Evolutionary conservation across 2,329 filamentous ascomycete species (phyloP).

Genomic region (Orbilia javanica): DNA sequence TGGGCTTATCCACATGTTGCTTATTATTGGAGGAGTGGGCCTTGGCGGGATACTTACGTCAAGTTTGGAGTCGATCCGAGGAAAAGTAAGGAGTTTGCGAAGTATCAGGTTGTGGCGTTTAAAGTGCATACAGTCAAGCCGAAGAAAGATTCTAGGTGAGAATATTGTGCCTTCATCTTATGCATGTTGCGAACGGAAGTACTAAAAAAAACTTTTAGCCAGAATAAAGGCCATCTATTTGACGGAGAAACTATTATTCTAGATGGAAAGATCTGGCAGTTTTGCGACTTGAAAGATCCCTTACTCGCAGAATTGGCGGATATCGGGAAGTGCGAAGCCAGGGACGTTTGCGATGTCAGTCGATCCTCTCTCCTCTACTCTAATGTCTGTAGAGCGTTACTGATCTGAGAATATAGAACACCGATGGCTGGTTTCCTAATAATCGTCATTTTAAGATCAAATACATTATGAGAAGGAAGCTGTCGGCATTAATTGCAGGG

Average conservation of each 20-base stretch:
- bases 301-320: conserved; percentile 76
- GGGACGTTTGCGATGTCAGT: conserved; percentile 60
- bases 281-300: conserved; percentile 90
- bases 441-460: conserved; percentile 86
- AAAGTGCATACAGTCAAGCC: conserved; percentile 71
- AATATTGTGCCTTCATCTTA: not conserved
- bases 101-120: conserved; percentile 91
- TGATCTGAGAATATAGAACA: conserved; percentile 23
- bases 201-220: conserved; percentile 12
- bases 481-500: conserved; percentile 68
- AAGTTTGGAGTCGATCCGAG: conserved; percentile 89
- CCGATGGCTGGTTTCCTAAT: conserved; percentile 85
- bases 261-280: conserved; percentile 93
- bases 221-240: conserved; percentile 43
- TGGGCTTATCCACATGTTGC: conserved; percentile 84
- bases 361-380: conserved; percentile 51
- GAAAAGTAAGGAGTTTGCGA: conserved; percentile 78
- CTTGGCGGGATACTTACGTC: conserved; percentile 89
- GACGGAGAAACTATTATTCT: conserved; percentile 63
- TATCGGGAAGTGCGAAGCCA: conserved; percentile 69
- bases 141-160: conserved; percentile 51
- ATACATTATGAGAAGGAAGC: conserved; percentile 88
- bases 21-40: conserved; percentile 92
- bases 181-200: not conserved
- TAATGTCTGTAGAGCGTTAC: conserved; percentile 71